Base-by-base conservation (phyloP, 2,329 filamentous ascomycete species). In the Arthrobotrys pseudoclavata region DNA sequence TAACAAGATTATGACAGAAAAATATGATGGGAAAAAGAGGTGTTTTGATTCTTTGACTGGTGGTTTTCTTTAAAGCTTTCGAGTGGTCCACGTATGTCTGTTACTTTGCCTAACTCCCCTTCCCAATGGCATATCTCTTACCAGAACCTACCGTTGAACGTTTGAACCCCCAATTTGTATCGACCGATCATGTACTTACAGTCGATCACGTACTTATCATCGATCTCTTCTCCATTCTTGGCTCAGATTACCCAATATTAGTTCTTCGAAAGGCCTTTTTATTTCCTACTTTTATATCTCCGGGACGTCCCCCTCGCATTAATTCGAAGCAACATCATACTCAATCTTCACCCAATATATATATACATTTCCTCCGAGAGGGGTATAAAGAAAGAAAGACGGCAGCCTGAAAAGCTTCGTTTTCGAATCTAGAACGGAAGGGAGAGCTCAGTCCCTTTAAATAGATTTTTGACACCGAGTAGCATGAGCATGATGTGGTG, bases 221-320 rank as follows among this genome's bases (percentile, higher is more conserved):
- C 15, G 24, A 37, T 57, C 31, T 57, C 52, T n/a, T 37, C 52
- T 57, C 52, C 52, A 34, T 57, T 37, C 29, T 37, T 57, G 52
- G 52, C 15, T 22, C 0, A 29, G 3, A 2, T 34, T 34, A 10
- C 20, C 50, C 50, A 53, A 20, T 57, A 13, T 57, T n/a, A n/a
- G 10, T 57, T 10, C 52, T 37, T 34, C 29, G 15, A 22, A 34
- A 9, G 26, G 3, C 24, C 34, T 26, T 24, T 24, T 10, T 60
- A 40, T n/a, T 22, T 42, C 34, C 10, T 2, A 24, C 31, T 37
- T 57, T 2, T 42, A 42, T 1, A 10, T 9, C 20, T 42, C 15
- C 20, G 12, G 47, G 20, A 24, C 12, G 18, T 24, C 6, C 18
- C 15, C 55, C 20, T 24, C 20, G 55, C 31, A 40, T 42, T 20